Evolutionary conservation across 495 filamentous ascomycete genomes (phyloP).

Genomic region (Pyrenula massariospora): DNA sequence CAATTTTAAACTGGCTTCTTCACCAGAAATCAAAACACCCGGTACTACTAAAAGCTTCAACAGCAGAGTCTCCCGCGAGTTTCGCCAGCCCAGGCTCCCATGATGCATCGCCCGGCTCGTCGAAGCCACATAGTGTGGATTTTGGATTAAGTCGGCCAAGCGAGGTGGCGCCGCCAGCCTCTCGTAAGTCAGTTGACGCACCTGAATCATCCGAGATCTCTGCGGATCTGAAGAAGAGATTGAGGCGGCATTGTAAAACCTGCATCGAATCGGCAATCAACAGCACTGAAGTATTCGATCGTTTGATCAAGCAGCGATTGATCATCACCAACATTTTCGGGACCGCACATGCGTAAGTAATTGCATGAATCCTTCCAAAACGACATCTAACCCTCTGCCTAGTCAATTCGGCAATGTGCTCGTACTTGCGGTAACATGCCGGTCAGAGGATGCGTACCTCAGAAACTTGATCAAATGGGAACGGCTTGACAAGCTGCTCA

Average conservation of each 20-base stretch:
- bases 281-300: slow-evolving; percentile 81
- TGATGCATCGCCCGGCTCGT: slow-evolving; percentile 11
- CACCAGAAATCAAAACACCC: slow-evolving; percentile 29
- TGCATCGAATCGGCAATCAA: slow-evolving; percentile 65
- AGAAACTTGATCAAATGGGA: slow-evolving; percentile 34
- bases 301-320: slow-evolving; percentile 48
- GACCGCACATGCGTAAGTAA: slow-evolving; percentile 88
- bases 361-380: background rate
- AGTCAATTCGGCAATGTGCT: slow-evolving; percentile 97
- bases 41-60: slow-evolving; percentile 7
- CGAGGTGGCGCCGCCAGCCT: slow-evolving; percentile 19
- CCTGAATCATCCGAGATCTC: slow-evolving; percentile 2
- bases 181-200: slow-evolving; percentile 5
- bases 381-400: background rate
- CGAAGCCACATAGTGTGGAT: slow-evolving; percentile 13
- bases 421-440: slow-evolving; percentile 68
- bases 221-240: slow-evolving; percentile 24
- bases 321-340: slow-evolving; percentile 92
- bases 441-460: slow-evolving; percentile 33
- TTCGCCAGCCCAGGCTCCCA: slow-evolving; percentile 1
- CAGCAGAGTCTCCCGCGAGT: slow-evolving; percentile 18
- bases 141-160: slow-evolving; percentile 19
- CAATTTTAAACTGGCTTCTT: slow-evolving; percentile 58
- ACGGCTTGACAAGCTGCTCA: slow-evolving; percentile 34
- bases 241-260: slow-evolving; percentile 38